phyloP scores from a whole-genome alignment of 176 grass and related monocot genomes.

The Secale cereale region DNA sequence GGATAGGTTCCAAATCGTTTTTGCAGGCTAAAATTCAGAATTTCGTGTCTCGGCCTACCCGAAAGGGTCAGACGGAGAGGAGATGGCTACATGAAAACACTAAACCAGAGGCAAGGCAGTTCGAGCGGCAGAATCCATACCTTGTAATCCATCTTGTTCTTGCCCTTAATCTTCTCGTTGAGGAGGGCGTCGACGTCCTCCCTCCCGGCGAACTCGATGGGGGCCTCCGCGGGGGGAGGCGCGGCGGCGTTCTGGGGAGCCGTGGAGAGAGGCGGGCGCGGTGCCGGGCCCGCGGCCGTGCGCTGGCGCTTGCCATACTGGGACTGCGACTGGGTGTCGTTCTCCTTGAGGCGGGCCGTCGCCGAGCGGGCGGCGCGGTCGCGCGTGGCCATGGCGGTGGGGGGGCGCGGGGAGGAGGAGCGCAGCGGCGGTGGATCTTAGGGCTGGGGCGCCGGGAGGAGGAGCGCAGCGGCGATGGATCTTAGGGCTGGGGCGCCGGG shows the following conservation, averaged over 20 bases:
- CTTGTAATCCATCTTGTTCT: constrained; percentile 78
- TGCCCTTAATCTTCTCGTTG: constrained; percentile 83
- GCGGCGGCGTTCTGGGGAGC: neutral
- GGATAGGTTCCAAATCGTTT: neutral
- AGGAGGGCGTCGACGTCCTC: constrained; percentile 60
- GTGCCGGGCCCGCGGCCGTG: constrained; percentile 5
- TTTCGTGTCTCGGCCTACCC: neutral
- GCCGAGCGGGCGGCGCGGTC: neutral
- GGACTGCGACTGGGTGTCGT: constrained; percentile 16
- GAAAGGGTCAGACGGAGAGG: neutral
- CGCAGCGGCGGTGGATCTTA: neutral
- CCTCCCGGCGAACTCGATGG: constrained; percentile 49
- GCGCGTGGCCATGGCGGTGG: constrained; percentile 38
- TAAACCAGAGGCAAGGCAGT: neutral
- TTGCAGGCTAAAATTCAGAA: neutral
- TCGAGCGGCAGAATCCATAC: constrained; percentile 1
- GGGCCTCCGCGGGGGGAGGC: constrained; percentile 1
- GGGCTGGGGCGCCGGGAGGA: neutral
- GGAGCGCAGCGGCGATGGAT: neutral
- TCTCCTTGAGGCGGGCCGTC: constrained; percentile 35
- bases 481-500: neutral
- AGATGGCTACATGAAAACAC: neutral
- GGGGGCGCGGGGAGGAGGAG: neutral
- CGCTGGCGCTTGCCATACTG: constrained; percentile 45
- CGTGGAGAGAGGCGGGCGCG: constrained; percentile 34